Evolutionary conservation across 805 yeast genomes (phyloP), one percentile per base, ranked within the genome.

Genomic region (Pichia deserticola): DNA sequence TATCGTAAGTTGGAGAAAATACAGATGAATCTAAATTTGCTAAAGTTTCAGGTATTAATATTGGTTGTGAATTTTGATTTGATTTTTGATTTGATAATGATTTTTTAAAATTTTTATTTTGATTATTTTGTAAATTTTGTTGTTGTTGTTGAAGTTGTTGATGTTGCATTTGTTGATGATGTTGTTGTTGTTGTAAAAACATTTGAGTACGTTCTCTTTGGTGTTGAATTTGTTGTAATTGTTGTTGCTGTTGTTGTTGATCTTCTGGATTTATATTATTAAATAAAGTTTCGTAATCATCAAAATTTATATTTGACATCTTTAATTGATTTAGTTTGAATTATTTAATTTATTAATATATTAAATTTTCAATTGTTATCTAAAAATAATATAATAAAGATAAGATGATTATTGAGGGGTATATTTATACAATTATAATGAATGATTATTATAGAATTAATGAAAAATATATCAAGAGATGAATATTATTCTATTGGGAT

Each of bases 241-340:
- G 37, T 32, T 27, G 37, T 7, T 13, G 30, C 27, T 25, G 33
- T 29, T 44, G 40, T 13, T 42, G 38, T 32, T 39, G 36, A 27
- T 40, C 48, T 30, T 43, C 49, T 12, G 34, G 39, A 5, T 40
- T 32, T 6, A 41, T 20, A 20, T 41, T 42, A 32, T 27, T 34
- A 25, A 53, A 48, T 13, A 53, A 40, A n/a, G 39, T 34, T 29
- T 50, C 55, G 42, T 52, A 47, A 25, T 52, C 54, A 38, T 47
- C 51, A 42, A 53, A 53, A 25, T 47, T 48, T 5, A 43, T 36
- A 12, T 30, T 40, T 6, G 49, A 40, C 49, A 47, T 47, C 13
- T 25, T 46, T 13, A 25, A 2, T 25, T 20, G 20, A 27, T 34
- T 29, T 30, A 3, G 4, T 30, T 30, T 7, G 32, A 30, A 7